A percentile compares a stretch with the other conserved stretches of the same genome.
Evolutionary conservation across 805 yeast genomes (phyloP).

Genomic region (Wickerhamiella allomyrinae): DNA sequence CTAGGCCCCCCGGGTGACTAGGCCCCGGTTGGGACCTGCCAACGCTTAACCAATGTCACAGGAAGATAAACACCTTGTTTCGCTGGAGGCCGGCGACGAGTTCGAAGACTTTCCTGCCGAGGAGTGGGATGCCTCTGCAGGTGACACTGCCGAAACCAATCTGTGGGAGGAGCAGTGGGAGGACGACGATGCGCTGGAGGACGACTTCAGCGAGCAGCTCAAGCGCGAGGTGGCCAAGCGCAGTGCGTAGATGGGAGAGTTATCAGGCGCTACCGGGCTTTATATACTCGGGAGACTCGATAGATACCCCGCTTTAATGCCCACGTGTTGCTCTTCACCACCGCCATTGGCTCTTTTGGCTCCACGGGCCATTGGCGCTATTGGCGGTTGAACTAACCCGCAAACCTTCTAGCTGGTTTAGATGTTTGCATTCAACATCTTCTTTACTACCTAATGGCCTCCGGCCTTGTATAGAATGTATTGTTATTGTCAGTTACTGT

Average conservation of each 20-base stretch:
- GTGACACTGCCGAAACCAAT: constrained; percentile 32
- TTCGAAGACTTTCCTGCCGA: constrained; percentile 79
- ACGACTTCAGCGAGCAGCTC: constrained; percentile 66
- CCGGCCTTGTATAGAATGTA: no score
- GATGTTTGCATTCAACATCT: no score
- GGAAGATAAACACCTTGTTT: constrained; percentile 31
- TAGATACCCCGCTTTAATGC: no score
- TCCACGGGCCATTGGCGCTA: no score
- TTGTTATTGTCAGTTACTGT: no score
- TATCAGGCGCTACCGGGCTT: no score
- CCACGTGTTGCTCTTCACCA: no score
- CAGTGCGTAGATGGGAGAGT: not conserved
- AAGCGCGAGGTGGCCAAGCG: constrained; percentile 24
- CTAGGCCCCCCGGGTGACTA: not conserved
- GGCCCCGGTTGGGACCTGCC: not conserved
- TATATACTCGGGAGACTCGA: no score
- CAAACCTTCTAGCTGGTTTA: no score
- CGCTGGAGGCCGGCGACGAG: constrained; percentile 91
- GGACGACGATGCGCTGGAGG: constrained; percentile 72
- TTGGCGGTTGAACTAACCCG: no score
- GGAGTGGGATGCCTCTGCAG: constrained; percentile 32
- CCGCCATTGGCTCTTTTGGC: no score
- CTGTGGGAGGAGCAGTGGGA: constrained; percentile 98
- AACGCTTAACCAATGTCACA: not conserved
- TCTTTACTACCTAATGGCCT: no score